phyloP scores from a whole-genome alignment of 768 basidiomycete species.

The Mycena venus region DNA sequence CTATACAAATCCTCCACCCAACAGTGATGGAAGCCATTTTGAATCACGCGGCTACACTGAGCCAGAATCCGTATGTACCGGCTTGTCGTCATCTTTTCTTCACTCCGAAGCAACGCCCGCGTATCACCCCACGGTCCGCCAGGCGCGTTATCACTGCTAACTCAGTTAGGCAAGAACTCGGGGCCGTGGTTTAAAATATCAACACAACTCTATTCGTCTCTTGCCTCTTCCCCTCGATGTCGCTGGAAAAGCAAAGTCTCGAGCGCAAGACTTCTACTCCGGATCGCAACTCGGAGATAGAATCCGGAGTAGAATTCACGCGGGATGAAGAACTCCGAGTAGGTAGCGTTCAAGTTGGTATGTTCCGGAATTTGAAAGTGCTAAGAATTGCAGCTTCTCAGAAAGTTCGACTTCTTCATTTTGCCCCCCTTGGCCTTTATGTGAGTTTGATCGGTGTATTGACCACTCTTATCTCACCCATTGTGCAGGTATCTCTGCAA shows the following conservation, averaged over 20 bases:
- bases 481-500: constrained; percentile 60
- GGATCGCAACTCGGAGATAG: constrained; percentile 9
- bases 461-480: background rate
- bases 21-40: too few relatives aligned
- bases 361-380: background rate
- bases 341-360: background rate
- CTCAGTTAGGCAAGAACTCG: constrained; percentile 2
- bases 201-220: background rate
- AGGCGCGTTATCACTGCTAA: constrained; percentile 23
- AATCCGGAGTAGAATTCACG: constrained; percentile 19
- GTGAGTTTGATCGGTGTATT: constrained; percentile 37
- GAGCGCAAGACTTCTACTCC: constrained; percentile 30
- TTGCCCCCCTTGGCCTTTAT: constrained; percentile 60
- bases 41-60: too few relatives aligned
- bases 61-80: too few relatives aligned
- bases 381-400: constrained; percentile 42
- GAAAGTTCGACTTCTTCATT: constrained; percentile 58
- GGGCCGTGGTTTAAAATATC: background rate
- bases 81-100: too few relatives aligned
- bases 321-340: constrained; percentile 31
- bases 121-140: constrained; percentile 17
- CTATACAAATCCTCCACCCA: too few relatives aligned
- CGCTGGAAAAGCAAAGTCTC: constrained; percentile 20
- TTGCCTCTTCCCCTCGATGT: constrained; percentile 23
- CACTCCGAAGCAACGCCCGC: background rate